Conservation (phyloP, 164 flowering plant species). For the Houttuynia cordata region DNA sequence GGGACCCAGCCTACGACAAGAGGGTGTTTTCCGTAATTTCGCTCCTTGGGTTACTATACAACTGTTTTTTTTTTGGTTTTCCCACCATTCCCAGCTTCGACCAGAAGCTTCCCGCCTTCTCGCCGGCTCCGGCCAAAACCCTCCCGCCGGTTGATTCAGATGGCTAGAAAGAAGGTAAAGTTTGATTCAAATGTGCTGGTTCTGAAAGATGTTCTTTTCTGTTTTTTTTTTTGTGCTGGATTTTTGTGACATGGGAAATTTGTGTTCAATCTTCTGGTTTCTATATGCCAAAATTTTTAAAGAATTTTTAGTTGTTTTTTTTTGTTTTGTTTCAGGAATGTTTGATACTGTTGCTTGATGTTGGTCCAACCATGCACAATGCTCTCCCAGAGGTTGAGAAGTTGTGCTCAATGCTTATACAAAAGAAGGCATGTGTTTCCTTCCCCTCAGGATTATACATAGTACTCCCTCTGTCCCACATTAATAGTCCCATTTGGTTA, state of each 20-base stretch:
- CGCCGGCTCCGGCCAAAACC: no score
- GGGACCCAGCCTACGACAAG: no score
- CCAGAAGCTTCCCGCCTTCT: neutral
- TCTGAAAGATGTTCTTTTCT: no score
- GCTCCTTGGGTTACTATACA: no score
- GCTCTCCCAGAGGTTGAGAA: conserved; percentile 63
- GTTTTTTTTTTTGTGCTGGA: neutral
- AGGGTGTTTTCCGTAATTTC: no score
- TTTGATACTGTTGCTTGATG: conserved; percentile 67
- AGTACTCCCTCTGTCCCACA: no score
- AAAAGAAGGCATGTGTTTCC: conserved; percentile 56
- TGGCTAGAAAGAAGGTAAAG: neutral
- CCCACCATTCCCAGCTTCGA: neutral
- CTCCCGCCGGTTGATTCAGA: neutral
- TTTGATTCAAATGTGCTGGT: neutral
- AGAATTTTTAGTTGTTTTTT: neutral
- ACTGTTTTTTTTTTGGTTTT: no score
- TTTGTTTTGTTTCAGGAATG: conserved; percentile 39
- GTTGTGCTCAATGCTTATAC: conserved; percentile 58
- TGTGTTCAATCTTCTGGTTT: no score
- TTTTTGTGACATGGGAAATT: no score
- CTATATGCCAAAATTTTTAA: neutral
- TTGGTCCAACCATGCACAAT: conserved; percentile 74
- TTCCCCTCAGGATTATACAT: no score
- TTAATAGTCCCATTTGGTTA: no score